phyloP scores from a whole-genome alignment of 345 rosid species.

The Pseudoturritis turrita region DNA sequence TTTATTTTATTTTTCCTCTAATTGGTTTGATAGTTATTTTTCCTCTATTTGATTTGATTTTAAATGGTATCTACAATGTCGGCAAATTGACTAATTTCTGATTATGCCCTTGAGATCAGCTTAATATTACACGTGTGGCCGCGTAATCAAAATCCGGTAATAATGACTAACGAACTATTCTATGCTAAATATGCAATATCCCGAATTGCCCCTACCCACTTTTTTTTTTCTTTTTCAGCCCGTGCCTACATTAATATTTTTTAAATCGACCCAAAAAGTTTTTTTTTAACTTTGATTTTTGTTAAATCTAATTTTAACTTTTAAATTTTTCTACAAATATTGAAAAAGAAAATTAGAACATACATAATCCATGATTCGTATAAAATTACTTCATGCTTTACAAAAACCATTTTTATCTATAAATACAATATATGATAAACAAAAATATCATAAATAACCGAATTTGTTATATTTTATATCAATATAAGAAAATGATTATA shows the following conservation, averaged over 20 bases:
- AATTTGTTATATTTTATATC: neutral
- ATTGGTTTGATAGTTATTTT: no score
- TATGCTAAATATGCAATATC: neutral
- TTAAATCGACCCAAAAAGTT: neutral
- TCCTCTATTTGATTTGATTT: no score
- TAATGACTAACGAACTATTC: neutral
- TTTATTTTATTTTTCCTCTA: no score
- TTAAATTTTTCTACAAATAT: neutral
- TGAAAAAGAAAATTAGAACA: neutral
- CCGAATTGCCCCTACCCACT: neutral
- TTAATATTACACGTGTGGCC: slow-evolving; percentile 15
- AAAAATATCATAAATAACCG: neutral
- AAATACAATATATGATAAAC: neutral
- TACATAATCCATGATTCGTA: neutral
- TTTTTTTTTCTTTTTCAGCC: neutral
- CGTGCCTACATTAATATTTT: neutral
- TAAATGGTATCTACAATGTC: slow-evolving; percentile 8
- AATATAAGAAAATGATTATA: neutral
- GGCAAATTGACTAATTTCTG: slow-evolving; percentile 6
- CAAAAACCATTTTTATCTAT: no score
- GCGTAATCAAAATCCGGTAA: slow-evolving; percentile 5
- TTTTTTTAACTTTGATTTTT: neutral
- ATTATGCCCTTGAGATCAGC: neutral
- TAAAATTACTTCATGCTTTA: neutral
- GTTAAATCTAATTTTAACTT: neutral